Base-by-base conservation (phyloP, 768 basidiomycete genomes). In the Dioszegia hungarica region DNA sequence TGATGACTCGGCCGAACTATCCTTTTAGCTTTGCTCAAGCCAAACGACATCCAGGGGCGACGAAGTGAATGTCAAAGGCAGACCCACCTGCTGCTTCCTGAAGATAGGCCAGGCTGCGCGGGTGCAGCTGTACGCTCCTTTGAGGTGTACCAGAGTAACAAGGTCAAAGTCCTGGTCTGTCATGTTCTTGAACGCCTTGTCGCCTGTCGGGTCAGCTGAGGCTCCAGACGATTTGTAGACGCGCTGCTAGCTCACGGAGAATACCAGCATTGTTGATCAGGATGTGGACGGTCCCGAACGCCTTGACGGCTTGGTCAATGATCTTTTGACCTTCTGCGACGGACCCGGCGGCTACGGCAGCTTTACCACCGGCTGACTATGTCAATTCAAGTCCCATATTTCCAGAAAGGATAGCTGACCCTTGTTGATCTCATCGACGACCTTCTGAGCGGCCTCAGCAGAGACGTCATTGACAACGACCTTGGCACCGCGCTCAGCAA, bases 241-340 rank as follows among this genome's bases (percentile, higher is more conserved):
- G 12, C 2, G 40, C 1, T 24, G 40, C 38, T 36, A 19, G 14
- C 75, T 63, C 49, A 77, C 76, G 77, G n/a, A 77, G 77, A 56
- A 95, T 90, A 31, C 93, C 93, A 48, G 93, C 92, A 79, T 97
- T 98, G 79, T 98, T 98, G 67, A 98, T 86, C 43, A 98, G 83
- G 64, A 79, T 63, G 56, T 78, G 75, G 3, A 73, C 70, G 29
- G 75, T 73, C 0, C 94, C 94, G 76, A 91, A 97, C 17, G 84
- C 81, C 60, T 92, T 85, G 20, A 95, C 75, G 19, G 92, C 94
- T 39, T 83, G 85, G 78, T 89, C 82, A 61, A 97, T 86, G 58
- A 98, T 88, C 40, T 88, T 84, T 14, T 82, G 82, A 5, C 94
- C 94, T 62, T 95, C 89, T 10, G 86, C 84, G 34, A 86, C 93